phyloP scores from a whole-genome alignment of 768 basidiomycete genomes.

The Pleurotus citrinopileatus region DNA sequence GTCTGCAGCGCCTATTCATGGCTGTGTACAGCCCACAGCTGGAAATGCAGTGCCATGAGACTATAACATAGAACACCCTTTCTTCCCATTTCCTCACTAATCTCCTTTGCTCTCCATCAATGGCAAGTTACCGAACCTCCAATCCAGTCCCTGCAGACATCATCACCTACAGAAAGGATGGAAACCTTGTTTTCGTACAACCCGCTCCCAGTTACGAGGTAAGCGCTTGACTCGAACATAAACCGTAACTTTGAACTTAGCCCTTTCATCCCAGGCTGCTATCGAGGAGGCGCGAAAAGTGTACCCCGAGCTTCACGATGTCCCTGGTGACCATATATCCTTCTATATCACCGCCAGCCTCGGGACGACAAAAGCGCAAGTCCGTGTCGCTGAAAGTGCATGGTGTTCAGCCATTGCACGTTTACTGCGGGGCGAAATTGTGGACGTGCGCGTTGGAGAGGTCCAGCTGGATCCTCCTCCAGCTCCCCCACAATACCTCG shows the following conservation, averaged over 20 bases:
- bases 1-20: too few species aligned
- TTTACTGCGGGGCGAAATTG: conserved; percentile 43
- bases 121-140: conserved; percentile 17
- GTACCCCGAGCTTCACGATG: conserved; percentile 37
- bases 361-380: conserved; percentile 27
- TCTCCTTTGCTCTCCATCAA: background rate
- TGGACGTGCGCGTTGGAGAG: conserved; percentile 40
- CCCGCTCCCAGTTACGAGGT: conserved; percentile 43
- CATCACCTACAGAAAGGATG: conserved; percentile 45
- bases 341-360: conserved; percentile 37
- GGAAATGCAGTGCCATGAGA: too few species aligned
- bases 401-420: conserved; percentile 42
- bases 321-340: conserved; percentile 38
- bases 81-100: background rate
- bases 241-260: background rate
- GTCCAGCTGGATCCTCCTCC: conserved; percentile 20
- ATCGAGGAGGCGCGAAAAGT: conserved; percentile 47
- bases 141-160: conserved; percentile 35
- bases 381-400: conserved; percentile 49
- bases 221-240: conserved; percentile 15
- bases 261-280: conserved; percentile 37
- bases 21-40: too few species aligned
- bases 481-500: conserved; percentile 42
- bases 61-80: too few species aligned
- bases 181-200: conserved; percentile 49